phyloP scores from a whole-genome alignment of 2,329 filamentous ascomycete genomes.

The Zymoseptoria crescenta region DNA sequence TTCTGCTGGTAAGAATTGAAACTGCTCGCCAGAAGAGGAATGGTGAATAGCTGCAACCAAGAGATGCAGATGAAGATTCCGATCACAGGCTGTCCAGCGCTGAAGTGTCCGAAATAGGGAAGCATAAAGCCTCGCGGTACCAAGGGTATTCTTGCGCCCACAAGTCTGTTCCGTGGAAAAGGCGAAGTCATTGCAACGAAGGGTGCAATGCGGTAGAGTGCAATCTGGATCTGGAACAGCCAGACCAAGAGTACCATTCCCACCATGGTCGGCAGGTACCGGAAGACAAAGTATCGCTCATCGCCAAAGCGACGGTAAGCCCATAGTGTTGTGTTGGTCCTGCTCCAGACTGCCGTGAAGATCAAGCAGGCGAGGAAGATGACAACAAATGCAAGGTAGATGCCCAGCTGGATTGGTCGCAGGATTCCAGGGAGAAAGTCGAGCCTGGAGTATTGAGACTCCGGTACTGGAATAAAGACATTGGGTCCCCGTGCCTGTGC shows the following conservation, averaged over 20 bases:
- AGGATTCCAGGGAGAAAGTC: constrained; percentile 66
- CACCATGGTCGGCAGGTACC: constrained; percentile 73
- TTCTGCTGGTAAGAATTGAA: constrained; percentile 59
- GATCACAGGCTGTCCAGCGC: constrained; percentile 59
- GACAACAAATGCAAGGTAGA: constrained; percentile 54
- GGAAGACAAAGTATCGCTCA: constrained; percentile 73
- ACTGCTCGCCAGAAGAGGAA: constrained; percentile 71
- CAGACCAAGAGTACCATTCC: constrained; percentile 66
- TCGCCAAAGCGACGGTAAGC: constrained; percentile 63
- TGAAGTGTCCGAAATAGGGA: constrained; percentile 60
- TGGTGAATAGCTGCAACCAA: constrained; percentile 71
- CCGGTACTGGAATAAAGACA: constrained; percentile 28
- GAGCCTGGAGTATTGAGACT: constrained; percentile 36
- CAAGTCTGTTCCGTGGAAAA: constrained; percentile 50
- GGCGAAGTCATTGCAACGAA: constrained; percentile 68
- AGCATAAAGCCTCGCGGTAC: constrained; percentile 58
- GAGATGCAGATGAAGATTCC: constrained; percentile 58
- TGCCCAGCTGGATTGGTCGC: constrained; percentile 55
- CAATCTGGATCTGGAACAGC: constrained; percentile 64
- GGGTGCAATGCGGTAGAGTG: constrained; percentile 69
- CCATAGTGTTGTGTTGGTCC: constrained; percentile 55
- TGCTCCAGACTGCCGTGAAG: constrained; percentile 64
- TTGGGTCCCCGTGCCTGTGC: constrained; percentile 15
- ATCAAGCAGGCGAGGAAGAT: constrained; percentile 66
- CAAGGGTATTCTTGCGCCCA: constrained; percentile 58